Evolutionary conservation across 2,329 filamentous ascomycete genomes (phyloP).

Genomic region (Stagonosporopsis chrysanthemi): DNA sequence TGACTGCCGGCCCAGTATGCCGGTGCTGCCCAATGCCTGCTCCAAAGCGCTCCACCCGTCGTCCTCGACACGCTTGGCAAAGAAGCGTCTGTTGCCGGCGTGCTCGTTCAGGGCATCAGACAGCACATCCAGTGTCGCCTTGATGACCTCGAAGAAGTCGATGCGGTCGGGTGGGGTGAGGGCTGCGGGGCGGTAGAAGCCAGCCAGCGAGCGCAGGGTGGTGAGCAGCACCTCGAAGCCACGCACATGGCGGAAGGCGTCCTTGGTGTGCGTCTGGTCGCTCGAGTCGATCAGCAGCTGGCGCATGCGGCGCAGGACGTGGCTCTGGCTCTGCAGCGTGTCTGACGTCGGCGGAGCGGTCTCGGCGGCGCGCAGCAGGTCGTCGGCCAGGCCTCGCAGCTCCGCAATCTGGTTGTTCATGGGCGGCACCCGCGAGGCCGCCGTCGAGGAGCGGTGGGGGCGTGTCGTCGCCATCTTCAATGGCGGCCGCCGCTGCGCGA

Average conservation of each 20-base stretch:
- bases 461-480: slow-evolving; percentile 47
- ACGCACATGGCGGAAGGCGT: slow-evolving; percentile 80
- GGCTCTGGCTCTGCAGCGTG: slow-evolving; percentile 50
- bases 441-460: slow-evolving; percentile 49
- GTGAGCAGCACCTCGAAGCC: slow-evolving; percentile 80
- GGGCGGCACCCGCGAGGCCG: slow-evolving; percentile 54
- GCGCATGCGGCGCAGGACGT: slow-evolving; percentile 69
- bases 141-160: slow-evolving; percentile 72
- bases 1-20: slow-evolving; percentile 52
- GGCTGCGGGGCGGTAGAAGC: slow-evolving; percentile 75
- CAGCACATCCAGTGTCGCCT: slow-evolving; percentile 75
- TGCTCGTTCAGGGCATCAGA: slow-evolving; percentile 79
- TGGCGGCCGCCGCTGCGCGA: slow-evolving; percentile 38
- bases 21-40: slow-evolving; percentile 72
- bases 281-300: slow-evolving; percentile 66
- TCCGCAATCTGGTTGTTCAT: slow-evolving; percentile 60
- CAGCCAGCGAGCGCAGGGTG: slow-evolving; percentile 73
- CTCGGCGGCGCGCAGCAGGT: slow-evolving; percentile 44
- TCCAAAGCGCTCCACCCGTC: slow-evolving; percentile 82
- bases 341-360: slow-evolving; percentile 38
- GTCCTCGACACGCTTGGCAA: slow-evolving; percentile 75
- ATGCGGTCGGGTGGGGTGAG: slow-evolving; percentile 68
- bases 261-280: slow-evolving; percentile 65
- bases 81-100: slow-evolving; percentile 87
- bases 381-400: slow-evolving; percentile 48